Percentiles rank a stretch among this genome's conserved stretches.
Evolutionary conservation across 768 basidiomycete genomes (phyloP).

Genomic region (Ramaria sp.): DNA sequence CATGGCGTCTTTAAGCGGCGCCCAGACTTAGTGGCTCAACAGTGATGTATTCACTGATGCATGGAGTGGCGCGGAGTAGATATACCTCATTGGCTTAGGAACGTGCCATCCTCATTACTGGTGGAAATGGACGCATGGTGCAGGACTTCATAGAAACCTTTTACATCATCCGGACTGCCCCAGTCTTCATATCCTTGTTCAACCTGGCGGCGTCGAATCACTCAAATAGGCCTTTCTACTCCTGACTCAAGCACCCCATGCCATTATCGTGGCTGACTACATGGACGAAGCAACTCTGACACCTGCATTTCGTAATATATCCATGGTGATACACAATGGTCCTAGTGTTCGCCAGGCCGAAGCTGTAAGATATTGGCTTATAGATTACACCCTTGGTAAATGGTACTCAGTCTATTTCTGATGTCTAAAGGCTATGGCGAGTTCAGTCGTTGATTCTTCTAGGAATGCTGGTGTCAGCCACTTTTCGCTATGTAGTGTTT

Average conservation of each 20-base stretch:
- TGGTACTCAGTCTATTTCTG: neutral
- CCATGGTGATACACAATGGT: slow-evolving; percentile 19
- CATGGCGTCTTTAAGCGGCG: too few relatives aligned
- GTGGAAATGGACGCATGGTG: slow-evolving; percentile 16
- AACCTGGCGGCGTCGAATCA: slow-evolving; percentile 12
- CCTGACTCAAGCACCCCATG: slow-evolving; percentile 10
- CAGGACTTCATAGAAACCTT: slow-evolving; percentile 15
- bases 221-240: slow-evolving; percentile 11
- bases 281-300: slow-evolving; percentile 17
- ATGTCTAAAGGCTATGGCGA: slow-evolving; percentile 19
- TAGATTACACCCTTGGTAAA: too few relatives aligned
- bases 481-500: slow-evolving; percentile 26
- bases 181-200: slow-evolving; percentile 18
- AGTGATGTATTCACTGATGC: too few relatives aligned
- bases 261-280: slow-evolving; percentile 18
- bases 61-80: too few relatives aligned
- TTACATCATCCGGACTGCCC: slow-evolving; percentile 9
- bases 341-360: slow-evolving; percentile 20
- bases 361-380: slow-evolving; percentile 10
- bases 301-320: slow-evolving; percentile 15
- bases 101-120: slow-evolving; percentile 14
- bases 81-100: too few relatives aligned
- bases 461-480: slow-evolving; percentile 22
- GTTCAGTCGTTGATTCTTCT: slow-evolving; percentile 22
- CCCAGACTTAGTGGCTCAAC: too few relatives aligned